Evolutionary conservation across 768 basidiomycete genomes (phyloP).

Genomic region (Boletus rubroflammeus): DNA sequence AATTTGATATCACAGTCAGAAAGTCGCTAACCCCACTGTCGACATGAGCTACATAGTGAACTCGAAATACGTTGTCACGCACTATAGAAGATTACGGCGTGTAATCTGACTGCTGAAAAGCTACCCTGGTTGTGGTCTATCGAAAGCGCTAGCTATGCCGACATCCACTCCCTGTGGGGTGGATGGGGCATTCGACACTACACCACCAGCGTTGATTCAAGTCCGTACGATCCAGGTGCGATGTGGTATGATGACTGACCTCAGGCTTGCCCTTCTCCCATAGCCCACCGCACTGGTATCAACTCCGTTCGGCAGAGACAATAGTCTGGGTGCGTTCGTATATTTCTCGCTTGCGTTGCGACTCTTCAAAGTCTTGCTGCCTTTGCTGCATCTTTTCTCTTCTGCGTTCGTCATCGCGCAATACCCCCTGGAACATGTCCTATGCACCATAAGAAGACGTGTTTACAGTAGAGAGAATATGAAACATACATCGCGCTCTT

Average conservation of each 20-base stretch:
- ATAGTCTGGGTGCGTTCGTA: conserved; percentile 55
- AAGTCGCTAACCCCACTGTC: background rate
- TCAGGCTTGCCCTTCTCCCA: background rate
- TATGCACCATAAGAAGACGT: conserved; percentile 31
- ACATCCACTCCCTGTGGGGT: background rate
- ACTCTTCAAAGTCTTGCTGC: conserved; percentile 58
- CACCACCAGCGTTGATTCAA: background rate
- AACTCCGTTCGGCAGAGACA: conserved; percentile 17
- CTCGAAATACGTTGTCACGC: conserved; percentile 8
- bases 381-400: conserved; percentile 66
- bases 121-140: conserved; percentile 1
- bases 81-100: conserved; percentile 7
- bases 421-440: conserved; percentile 90
- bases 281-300: background rate
- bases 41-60: conserved; percentile 11
- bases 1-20: background rate
- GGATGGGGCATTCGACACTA: background rate
- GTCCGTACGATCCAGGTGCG: too few relatives aligned
- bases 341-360: conserved; percentile 57
- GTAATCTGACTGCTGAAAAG: background rate
- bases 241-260: conserved; percentile 1
- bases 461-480: background rate
- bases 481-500: conserved; percentile 69
- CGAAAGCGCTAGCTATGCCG: conserved; percentile 1
- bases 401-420: conserved; percentile 83